Percentiles rank a stretch among this genome's conserved stretches.
Evolutionary conservation across 176 grass and related monocot species (phyloP).

Genomic region (Canna indica): DNA sequence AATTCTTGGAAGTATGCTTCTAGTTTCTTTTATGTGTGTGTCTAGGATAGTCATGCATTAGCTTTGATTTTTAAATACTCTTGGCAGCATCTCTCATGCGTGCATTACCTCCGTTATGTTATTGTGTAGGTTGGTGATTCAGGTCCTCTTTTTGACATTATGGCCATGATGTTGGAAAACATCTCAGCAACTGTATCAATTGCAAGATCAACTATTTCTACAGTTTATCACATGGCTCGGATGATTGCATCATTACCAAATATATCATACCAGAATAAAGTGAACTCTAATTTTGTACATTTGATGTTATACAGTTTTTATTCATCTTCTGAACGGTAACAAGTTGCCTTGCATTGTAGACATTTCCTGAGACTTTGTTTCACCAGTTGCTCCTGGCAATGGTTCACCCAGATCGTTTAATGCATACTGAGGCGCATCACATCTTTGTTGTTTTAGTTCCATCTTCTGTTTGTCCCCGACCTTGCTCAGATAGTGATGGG

Average conservation of each 20-base stretch:
- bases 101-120: too few species aligned
- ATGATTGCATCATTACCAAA: constrained; percentile 86
- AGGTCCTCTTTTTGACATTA: too few species aligned
- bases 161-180: too few species aligned
- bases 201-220: constrained; percentile 64
- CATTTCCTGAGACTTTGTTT: constrained; percentile 89
- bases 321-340: not conserved
- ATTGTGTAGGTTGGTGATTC: too few species aligned
- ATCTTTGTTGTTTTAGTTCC: constrained; percentile 95
- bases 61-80: too few species aligned
- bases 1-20: too few species aligned
- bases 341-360: constrained; percentile 27
- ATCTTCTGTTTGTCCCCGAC: constrained; percentile 64
- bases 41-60: too few species aligned
- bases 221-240: constrained; percentile 75
- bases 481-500: constrained; percentile 19
- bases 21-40: too few species aligned
- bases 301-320: constrained; percentile 6
- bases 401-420: constrained; percentile 79
- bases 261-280: constrained; percentile 67
- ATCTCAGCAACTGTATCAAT: constrained; percentile 42
- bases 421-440: constrained; percentile 63
- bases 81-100: too few species aligned
- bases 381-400: constrained; percentile 83
- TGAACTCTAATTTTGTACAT: constrained; percentile 7